Base-by-base conservation (phyloP, 2,329 filamentous ascomycete genomes). In the Colletotrichum tofieldiae region DNA sequence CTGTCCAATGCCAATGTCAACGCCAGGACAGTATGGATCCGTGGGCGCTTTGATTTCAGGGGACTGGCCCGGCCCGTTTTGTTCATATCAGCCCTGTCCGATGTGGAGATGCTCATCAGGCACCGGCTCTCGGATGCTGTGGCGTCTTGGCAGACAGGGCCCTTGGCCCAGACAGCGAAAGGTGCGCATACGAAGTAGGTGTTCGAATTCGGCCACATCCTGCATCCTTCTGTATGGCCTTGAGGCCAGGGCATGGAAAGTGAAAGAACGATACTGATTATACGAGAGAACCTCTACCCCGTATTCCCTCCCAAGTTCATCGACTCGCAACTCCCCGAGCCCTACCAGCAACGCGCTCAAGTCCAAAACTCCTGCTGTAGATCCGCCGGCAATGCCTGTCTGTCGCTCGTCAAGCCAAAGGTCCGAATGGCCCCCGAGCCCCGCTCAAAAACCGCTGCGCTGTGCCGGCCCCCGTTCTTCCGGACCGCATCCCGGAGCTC, bases 61-160 rank as follows among this genome's bases (percentile, higher is more conserved):
- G 35, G 23, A 43, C 37, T 14, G 7, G 20, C 39, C 52, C 52
- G 23, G 12, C 41, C 32, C 18, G 8, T 2, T 3, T 5, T 41
- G 11, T 23, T 51, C 29, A 58, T 26, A 29, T 9, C 32, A 55
- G 39, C n/a, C 39, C 49, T 55, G 59, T 43, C 26, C 14, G 54
- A 18, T 63, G 49, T 18, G 37, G 35, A 14, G 26, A n/a, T 26
- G 2, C 23, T 41, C 43, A 18, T 45, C 11, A 65, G 60, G 51
- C 51, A 35, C 6, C 35, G 52, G 61, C 35, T 29, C 16, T 54
- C 3, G 26, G 52, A 45, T 55, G 51, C 11, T 49, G n/a, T 49
- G 52, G 41, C 20, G 20, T 52, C 67, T 59, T 65, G 43, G 37
- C 61, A n/a, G 20, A 26, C 14, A 35, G 14, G 16, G 37, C 32